Percentiles rank a stretch among this genome's conserved stretches.
phyloP scores from a whole-genome alignment of 768 basidiomycete genomes.

The Podaxis sp. region DNA sequence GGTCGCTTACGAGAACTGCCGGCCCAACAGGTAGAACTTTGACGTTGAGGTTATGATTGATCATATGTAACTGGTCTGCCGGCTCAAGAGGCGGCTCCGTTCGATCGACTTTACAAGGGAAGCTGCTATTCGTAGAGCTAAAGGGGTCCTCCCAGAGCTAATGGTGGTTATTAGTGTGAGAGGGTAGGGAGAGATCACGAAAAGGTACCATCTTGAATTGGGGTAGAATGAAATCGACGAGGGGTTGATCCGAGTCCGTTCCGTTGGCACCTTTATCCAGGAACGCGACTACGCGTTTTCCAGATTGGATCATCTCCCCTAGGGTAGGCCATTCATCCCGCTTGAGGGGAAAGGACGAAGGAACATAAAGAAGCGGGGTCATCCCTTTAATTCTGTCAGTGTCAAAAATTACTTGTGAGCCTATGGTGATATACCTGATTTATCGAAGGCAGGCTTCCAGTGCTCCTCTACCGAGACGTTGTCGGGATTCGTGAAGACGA shows the following conservation, averaged over 20 bases:
- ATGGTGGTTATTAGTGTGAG: neutral
- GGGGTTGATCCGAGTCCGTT: constrained; percentile 20
- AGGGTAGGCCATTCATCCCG: constrained; percentile 62
- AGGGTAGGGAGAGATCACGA: neutral
- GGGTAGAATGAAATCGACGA: constrained; percentile 51
- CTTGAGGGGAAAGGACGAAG: constrained; percentile 42
- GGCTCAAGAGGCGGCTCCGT: constrained; percentile 46
- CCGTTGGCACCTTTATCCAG: constrained; percentile 49
- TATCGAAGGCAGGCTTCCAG: constrained; percentile 54
- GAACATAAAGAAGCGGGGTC: constrained; percentile 47
- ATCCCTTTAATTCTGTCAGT: constrained; percentile 27
- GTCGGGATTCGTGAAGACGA: constrained; percentile 68
- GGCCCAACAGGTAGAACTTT: constrained; percentile 27
- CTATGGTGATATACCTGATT: constrained; percentile 36
- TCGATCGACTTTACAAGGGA: constrained; percentile 56
- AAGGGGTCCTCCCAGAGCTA: constrained; percentile 59
- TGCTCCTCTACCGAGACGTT: constrained; percentile 41
- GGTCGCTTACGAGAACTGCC: constrained; percentile 28
- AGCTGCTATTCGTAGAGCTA: constrained; percentile 44
- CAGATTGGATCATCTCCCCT: constrained; percentile 54
- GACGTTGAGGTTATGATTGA: constrained; percentile 47
- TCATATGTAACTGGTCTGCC: constrained; percentile 52
- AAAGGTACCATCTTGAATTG: constrained; percentile 52
- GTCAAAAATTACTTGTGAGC: neutral
- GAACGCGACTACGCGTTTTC: constrained; percentile 60